Evolutionary conservation across 73 alveolate species (phyloP).

Genomic region (Breviolum minutum): DNA sequence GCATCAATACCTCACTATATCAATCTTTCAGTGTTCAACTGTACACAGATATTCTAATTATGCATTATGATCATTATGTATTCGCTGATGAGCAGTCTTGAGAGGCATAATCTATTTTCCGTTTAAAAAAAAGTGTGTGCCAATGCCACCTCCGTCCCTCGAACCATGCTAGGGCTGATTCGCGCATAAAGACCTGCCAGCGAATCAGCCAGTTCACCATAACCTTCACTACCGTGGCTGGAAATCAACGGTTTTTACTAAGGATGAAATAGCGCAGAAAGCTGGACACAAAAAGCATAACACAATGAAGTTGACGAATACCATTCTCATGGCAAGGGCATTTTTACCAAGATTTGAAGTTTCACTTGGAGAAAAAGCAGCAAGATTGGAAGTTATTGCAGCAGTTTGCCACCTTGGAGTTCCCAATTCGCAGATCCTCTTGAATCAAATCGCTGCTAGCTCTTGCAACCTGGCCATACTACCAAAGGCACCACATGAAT

Average conservation of each 20-base stretch:
- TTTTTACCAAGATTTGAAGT: no score
- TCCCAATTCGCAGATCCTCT: conserved; percentile 41
- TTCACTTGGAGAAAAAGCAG: no score
- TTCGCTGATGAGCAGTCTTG: background rate
- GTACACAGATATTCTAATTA: no score
- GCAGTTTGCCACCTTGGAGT: conserved; percentile 17
- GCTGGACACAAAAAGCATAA: no score
- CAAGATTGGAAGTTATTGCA: no score
- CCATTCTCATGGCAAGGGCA: no score
- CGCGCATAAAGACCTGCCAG: conserved; percentile 84
- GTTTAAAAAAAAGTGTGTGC: background rate
- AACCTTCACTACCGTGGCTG: background rate
- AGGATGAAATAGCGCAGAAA: no score
- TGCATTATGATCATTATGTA: background rate
- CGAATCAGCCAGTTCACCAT: background rate
- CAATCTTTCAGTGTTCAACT: background rate
- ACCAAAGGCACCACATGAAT: no score
- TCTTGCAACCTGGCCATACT: conserved; percentile 30
- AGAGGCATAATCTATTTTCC: background rate
- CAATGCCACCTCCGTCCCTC: conserved; percentile 60
- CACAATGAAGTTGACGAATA: no score
- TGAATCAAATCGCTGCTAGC: background rate
- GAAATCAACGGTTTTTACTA: no score
- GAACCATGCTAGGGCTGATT: conserved; percentile 61
- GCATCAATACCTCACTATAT: background rate